Conservation (phyloP, 177 flowering plant species). For the Vitis hybrid region DNA sequence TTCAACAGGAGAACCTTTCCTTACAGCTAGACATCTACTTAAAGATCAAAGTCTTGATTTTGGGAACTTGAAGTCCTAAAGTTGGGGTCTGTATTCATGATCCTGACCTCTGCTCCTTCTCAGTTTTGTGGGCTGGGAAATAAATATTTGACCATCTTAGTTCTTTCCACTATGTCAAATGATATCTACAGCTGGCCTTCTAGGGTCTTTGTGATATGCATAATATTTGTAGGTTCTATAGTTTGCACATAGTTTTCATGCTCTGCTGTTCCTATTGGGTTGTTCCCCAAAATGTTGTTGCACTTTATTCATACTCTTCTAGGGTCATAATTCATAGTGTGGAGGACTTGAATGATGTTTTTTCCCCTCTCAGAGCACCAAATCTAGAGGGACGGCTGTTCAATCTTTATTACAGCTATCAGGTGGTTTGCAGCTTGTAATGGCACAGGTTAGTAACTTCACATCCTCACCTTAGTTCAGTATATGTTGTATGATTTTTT, state of each 20-base stretch:
- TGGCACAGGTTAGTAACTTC: constrained; percentile 63
- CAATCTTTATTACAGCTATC: constrained; percentile 67
- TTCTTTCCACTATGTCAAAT: not conserved
- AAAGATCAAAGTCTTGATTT: not conserved
- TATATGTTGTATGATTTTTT: not conserved
- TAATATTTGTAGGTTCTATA: not conserved
- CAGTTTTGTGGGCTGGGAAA: not conserved
- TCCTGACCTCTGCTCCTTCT: not conserved
- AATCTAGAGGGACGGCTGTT: constrained; percentile 48
- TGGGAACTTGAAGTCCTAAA: not conserved
- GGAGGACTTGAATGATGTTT: not conserved
- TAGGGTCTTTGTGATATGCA: not conserved
- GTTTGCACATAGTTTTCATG: not conserved
- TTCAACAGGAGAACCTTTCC: too few relatives aligned
- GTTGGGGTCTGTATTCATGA: not conserved
- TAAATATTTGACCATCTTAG: not conserved
- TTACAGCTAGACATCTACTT: too few relatives aligned
- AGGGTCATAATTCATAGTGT: not conserved
- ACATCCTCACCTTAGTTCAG: not conserved
- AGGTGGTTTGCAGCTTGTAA: constrained; percentile 78
- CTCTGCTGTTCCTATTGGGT: not conserved
- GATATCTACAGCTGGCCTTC: not conserved
- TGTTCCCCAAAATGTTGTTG: not conserved
- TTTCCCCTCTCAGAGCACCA: constrained; percentile 50
- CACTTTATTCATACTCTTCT: not conserved